Evolutionary conservation across 1,284 basidiomycete species (phyloP), one percentile per base, ranked within the genome.

Genomic region (Cerrena zonata): DNA sequence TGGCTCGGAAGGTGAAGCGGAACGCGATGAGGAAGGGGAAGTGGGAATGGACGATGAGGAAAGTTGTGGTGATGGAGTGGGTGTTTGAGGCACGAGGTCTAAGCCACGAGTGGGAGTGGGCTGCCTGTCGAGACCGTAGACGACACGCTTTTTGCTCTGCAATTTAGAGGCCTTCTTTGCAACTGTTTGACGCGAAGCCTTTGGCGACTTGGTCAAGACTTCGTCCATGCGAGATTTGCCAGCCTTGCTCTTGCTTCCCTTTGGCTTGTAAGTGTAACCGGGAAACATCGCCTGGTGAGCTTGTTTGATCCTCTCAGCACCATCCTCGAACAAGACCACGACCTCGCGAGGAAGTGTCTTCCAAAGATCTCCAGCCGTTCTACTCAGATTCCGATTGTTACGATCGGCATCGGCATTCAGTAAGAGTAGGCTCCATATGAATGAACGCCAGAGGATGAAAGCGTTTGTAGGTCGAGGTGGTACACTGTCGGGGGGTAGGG

Each of bases 381-480:
- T 67, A 55, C 78, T 80, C 52, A 82, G 73, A 51, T 75, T 63
- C 34, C 76, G 73, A 53, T 82, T 78, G 55, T 79, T 71, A 41
- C 65, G 65, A 62, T 74, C 72, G 55, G 69, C 63, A 45, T 56
- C 60, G 21, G 51, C 57, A 49, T 68, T 68, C 30, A 70, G 63
- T 64, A 75, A 73, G 47, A 76, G 67, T 58, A 64, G 65, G 51
- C 71, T 71, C 65, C 84, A 86, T 50, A 83, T 77, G 60, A 84
- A 76, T 41, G 85, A 86, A 38, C 90, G 82, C 65, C 82, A 94
- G 54, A 91, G 69, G 65, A 94, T 88, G 72, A 92, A 94, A 4
- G 88, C 82, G 61, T 94, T 94, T 43, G 86, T 79, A 2, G 90
- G 91, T 15, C 89, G 81, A 48, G 84, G 82, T n/a, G n/a, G n/a